phyloP scores from a whole-genome alignment of 148 eudicot genomes.

The Fagopyrum homotropicum region DNA sequence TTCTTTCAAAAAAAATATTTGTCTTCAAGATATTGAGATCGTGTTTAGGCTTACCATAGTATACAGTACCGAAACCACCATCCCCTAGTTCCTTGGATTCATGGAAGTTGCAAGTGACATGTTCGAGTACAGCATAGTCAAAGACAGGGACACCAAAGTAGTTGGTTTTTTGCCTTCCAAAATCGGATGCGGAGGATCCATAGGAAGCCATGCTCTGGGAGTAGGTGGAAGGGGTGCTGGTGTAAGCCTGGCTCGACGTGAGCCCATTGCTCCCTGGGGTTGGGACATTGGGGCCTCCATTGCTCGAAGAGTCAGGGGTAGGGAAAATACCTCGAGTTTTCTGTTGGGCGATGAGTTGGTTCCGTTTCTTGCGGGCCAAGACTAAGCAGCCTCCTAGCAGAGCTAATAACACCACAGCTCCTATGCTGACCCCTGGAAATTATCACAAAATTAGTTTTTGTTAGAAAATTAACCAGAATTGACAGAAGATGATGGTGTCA shows the following conservation, averaged over 20 bases:
- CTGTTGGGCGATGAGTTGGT: background rate
- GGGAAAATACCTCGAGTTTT: slow-evolving; percentile 5
- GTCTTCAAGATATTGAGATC: too few relatives aligned
- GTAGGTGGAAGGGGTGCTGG: slow-evolving; percentile 7
- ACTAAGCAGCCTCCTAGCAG: background rate
- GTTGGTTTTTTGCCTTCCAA: background rate
- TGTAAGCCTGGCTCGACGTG: slow-evolving; percentile 5
- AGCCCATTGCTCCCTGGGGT: slow-evolving; percentile 1
- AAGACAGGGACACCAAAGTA: slow-evolving; percentile 14
- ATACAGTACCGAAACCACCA: slow-evolving; percentile 12
- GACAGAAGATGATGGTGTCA: background rate
- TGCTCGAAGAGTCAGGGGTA: background rate
- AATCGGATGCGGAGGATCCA: background rate
- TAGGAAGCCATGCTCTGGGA: slow-evolving; percentile 11
- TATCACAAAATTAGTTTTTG: background rate
- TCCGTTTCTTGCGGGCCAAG: background rate
- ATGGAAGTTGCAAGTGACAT: slow-evolving; percentile 10
- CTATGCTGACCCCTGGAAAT: background rate
- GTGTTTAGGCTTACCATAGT: background rate
- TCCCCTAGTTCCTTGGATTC: slow-evolving; percentile 13
- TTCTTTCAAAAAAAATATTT: too few relatives aligned
- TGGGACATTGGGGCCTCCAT: background rate
- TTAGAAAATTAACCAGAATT: background rate
- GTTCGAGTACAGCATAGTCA: slow-evolving; percentile 8
- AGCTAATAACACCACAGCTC: background rate